Evolutionary conservation across 208 protist species (phyloP).

Genomic region (Trypanosomatidae sp.): DNA sequence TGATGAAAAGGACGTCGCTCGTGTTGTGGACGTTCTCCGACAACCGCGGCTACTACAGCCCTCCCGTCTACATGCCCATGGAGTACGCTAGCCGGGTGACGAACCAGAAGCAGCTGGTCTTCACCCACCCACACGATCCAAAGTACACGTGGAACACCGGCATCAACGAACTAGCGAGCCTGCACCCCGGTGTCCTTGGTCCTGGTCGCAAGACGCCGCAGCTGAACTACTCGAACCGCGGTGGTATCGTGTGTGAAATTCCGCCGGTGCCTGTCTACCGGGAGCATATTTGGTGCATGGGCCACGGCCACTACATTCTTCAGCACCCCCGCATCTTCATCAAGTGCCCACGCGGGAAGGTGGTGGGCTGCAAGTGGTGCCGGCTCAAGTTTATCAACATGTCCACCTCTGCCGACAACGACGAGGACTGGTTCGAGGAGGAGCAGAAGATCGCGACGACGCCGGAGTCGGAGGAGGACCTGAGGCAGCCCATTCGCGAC

Average conservation of each 20-base stretch:
- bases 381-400: conserved; percentile 92
- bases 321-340: conserved; percentile 91
- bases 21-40: conserved; percentile 71
- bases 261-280: conserved; percentile 85
- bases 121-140: conserved; percentile 82
- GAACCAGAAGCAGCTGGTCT: conserved; percentile 75
- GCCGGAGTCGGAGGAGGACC: conserved; percentile 71
- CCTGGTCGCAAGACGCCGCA: conserved; percentile 76
- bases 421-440: conserved; percentile 88
- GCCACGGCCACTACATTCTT: conserved; percentile 75
- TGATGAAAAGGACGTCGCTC: conserved; percentile 48
- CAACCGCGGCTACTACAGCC: conserved; percentile 83
- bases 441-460: conserved; percentile 89
- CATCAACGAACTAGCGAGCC: conserved; percentile 65
- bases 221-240: conserved; percentile 75
- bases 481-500: conserved; percentile 79
- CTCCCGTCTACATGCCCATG: conserved; percentile 85
- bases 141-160: conserved; percentile 87
- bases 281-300: conserved; percentile 87
- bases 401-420: conserved; percentile 82
- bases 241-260: conserved; percentile 87
- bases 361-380: conserved; percentile 88
- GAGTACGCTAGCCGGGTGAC: conserved; percentile 87
- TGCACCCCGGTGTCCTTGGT: conserved; percentile 78
- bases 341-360: conserved; percentile 75